These are phyloP conservation scores for Jackrogersella minutella DNA, from an alignment of 495 filamentous ascomycete genomes.

Conservation along the genomic window DNA sequence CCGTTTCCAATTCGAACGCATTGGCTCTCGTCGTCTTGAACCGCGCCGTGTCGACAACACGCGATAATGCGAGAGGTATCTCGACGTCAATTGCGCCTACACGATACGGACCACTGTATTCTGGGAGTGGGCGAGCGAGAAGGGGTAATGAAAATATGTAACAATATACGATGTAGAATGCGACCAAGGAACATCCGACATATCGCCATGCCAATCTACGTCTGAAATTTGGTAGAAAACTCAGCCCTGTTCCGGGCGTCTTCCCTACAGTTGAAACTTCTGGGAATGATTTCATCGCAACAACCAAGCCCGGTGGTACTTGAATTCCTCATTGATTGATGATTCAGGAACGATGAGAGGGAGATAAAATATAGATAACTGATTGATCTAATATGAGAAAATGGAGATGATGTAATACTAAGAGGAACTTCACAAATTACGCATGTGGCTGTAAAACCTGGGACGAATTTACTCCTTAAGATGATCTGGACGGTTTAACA, in stretches of 20 bases:
- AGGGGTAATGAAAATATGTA: slow-evolving; percentile 50
- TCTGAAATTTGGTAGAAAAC: slow-evolving; percentile 5
- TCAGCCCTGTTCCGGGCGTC: neutral
- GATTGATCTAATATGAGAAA: neutral
- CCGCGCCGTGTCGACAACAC: slow-evolving; percentile 44
- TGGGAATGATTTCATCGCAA: slow-evolving; percentile 33
- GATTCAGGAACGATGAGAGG: neutral
- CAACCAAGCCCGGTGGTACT: neutral
- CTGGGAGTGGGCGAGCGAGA: slow-evolving; percentile 54
- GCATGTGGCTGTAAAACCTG: slow-evolving; percentile 31
- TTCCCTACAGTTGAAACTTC: slow-evolving; percentile 13
- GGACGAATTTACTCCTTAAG: neutral
- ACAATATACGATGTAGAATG: slow-evolving; percentile 50
- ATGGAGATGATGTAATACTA: slow-evolving; percentile 28
- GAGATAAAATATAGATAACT: neutral
- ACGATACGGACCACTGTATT: slow-evolving; percentile 56
- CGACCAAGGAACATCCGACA: slow-evolving; percentile 28
- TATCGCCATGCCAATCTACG: slow-evolving; percentile 44
- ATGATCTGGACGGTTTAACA: no score
- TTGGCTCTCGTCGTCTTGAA: slow-evolving; percentile 50
- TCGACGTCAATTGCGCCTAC: slow-evolving; percentile 61
- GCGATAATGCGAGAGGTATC: slow-evolving; percentile 44
- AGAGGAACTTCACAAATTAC: slow-evolving; percentile 17
- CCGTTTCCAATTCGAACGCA: slow-evolving; percentile 57
- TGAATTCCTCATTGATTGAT: neutral